Conservation (phyloP, 2,329 filamentous ascomycete species). For the Diaporthe aspalathi region DNA sequence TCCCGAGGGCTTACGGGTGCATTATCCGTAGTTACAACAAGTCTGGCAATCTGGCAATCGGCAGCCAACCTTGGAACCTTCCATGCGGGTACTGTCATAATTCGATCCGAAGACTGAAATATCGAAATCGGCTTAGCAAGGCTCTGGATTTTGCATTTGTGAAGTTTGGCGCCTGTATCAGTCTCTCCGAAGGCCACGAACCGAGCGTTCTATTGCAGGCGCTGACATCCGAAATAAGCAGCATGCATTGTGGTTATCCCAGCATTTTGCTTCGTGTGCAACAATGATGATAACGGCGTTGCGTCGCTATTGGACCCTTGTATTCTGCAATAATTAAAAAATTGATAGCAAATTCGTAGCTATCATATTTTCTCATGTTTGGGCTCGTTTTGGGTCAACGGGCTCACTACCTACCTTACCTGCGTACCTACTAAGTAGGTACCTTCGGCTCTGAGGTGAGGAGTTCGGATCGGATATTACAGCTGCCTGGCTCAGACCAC, state of each 20-base stretch:
- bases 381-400: not conserved
- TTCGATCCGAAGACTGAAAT: not conserved
- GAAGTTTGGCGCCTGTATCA: not conserved
- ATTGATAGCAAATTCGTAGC: not conserved
- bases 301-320: too few relatives aligned
- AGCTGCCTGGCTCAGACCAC: not conserved
- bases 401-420: not conserved
- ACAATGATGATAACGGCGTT: not conserved
- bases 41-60: not conserved
- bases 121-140: not conserved
- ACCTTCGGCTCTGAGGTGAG: not conserved
- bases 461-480: conserved; percentile 7
- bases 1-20: conserved; percentile 13
- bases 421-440: too few relatives aligned
- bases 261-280: not conserved
- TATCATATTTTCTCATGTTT: not conserved
- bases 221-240: not conserved
- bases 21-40: conserved; percentile 18
- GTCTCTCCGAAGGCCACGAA: not conserved
- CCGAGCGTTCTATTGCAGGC: not conserved
- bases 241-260: not conserved
- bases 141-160: not conserved
- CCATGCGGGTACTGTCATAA: not conserved
- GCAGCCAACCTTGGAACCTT: not conserved
- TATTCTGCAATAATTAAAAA: not conserved